phyloP scores from a whole-genome alignment of 2,329 filamentous ascomycete genomes.

The Colletotrichum sp. region DNA sequence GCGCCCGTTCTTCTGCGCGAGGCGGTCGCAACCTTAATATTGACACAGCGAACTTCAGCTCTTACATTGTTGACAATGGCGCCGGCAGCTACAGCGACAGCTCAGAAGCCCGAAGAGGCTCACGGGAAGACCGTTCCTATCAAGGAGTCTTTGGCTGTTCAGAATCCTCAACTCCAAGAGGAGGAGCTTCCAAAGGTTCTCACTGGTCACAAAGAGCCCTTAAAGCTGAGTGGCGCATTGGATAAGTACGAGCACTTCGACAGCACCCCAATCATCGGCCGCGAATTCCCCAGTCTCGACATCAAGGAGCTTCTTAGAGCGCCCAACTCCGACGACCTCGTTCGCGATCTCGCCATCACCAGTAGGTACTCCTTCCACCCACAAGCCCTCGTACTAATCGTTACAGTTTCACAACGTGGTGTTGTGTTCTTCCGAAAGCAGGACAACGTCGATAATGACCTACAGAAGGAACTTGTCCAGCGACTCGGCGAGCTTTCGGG shows the following conservation, averaged over 20 bases:
- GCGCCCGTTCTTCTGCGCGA: background rate
- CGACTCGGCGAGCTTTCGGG: slow-evolving; percentile 63
- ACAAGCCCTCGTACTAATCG: background rate
- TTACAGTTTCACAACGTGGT: slow-evolving; percentile 67
- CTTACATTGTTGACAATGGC: background rate
- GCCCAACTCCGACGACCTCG: slow-evolving; percentile 65
- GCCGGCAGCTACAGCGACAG: slow-evolving; percentile 16
- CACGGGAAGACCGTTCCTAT: background rate
- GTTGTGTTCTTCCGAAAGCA: slow-evolving; percentile 76
- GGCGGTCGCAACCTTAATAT: background rate
- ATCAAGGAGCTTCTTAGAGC: slow-evolving; percentile 66
- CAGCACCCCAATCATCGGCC: slow-evolving; percentile 66
- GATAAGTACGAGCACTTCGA: slow-evolving; percentile 62
- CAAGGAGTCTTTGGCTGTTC: background rate
- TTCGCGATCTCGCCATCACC: slow-evolving; percentile 72
- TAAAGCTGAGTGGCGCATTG: slow-evolving; percentile 55
- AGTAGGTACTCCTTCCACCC: slow-evolving; percentile 44
- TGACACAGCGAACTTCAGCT: background rate
- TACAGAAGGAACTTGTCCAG: slow-evolving; percentile 70
- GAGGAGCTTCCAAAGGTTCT: slow-evolving; percentile 8
- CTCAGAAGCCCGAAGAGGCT: background rate
- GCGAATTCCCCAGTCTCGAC: slow-evolving; percentile 64
- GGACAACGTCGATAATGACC: slow-evolving; percentile 62
- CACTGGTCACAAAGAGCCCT: slow-evolving; percentile 35
- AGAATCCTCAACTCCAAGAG: background rate